Evolutionary conservation across 352 stramenopile species (phyloP).

Genomic region (Pilasporangium apinafurcum): DNA sequence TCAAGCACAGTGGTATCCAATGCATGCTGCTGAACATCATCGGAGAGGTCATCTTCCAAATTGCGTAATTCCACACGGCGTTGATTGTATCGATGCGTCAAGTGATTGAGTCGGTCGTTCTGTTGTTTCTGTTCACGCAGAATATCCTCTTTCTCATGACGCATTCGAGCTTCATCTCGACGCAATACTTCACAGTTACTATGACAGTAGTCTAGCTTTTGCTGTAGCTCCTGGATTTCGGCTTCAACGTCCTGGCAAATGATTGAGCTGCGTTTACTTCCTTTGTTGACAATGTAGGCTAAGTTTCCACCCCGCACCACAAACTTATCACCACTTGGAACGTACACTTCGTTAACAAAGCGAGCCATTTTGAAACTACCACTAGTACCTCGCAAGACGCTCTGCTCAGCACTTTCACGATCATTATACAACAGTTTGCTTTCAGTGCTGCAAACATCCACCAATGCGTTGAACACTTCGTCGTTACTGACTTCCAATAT

Average conservation of each 20-base stretch:
- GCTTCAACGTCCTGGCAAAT: slow-evolving; percentile 70
- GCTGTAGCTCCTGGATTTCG: slow-evolving; percentile 50
- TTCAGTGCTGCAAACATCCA: slow-evolving; percentile 75
- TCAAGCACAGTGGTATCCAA: slow-evolving; percentile 71
- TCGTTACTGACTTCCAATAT: slow-evolving; percentile 65
- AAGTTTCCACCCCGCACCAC: slow-evolving; percentile 69
- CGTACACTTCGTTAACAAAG: slow-evolving; percentile 61
- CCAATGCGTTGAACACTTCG: slow-evolving; percentile 77
- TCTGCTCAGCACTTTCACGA: slow-evolving; percentile 41
- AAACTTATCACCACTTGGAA: slow-evolving; percentile 73
- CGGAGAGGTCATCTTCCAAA: slow-evolving; percentile 64
- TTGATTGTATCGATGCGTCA: slow-evolving; percentile 54
- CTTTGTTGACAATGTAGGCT: slow-evolving; percentile 77
- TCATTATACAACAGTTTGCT: slow-evolving; percentile 69
- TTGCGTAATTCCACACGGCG: slow-evolving; percentile 41
- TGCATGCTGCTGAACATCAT: slow-evolving; percentile 54
- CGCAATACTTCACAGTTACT: slow-evolving; percentile 38
- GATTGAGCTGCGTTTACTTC: slow-evolving; percentile 47
- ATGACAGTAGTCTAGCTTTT: slow-evolving; percentile 41
- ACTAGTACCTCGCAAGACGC: slow-evolving; percentile 44
- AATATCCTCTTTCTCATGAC: slow-evolving; percentile 38
- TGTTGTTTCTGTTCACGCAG: slow-evolving; percentile 29
- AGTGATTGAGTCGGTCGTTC: slow-evolving; percentile 46
- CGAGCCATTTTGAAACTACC: slow-evolving; percentile 58
- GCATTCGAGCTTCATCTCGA: slow-evolving; percentile 38